Conservation (phyloP, 129 eudicot genomes). For the Saussurea involucrata region DNA sequence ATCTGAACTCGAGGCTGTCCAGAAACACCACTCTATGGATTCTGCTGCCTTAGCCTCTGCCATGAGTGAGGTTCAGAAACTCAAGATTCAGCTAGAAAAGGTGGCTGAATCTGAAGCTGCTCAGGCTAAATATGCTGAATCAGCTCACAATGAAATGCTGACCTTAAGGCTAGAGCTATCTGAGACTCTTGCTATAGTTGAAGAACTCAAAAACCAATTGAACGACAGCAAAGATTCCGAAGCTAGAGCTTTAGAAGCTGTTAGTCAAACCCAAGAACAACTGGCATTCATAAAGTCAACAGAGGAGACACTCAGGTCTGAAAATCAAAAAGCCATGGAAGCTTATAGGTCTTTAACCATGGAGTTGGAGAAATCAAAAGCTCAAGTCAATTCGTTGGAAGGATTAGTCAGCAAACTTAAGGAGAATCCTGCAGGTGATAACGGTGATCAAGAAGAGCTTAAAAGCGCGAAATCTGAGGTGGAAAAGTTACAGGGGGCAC, state of each 20-base stretch:
- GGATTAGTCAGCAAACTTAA: conserved; percentile 44
- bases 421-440: conserved; percentile 18
- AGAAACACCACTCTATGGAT: conserved; percentile 83
- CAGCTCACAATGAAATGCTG: conserved; percentile 59
- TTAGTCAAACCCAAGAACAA: conserved; percentile 41
- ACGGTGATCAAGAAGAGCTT: conserved; percentile 35
- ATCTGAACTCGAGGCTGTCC: conserved; percentile 90
- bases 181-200: conserved; percentile 54
- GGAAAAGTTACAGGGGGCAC: conserved; percentile 45
- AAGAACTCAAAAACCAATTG: conserved; percentile 52
- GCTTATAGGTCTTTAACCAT: conserved; percentile 43
- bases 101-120: conserved; percentile 66
- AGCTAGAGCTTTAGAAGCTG: conserved; percentile 48
- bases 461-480: conserved; percentile 41
- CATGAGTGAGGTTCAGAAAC: conserved; percentile 69
- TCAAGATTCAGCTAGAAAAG: conserved; percentile 60
- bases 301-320: conserved; percentile 46
- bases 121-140: conserved; percentile 60
- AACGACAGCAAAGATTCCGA: conserved; percentile 69
- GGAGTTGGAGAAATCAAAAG: conserved; percentile 64
- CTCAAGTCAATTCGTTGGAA: conserved; percentile 49
- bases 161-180: conserved; percentile 58
- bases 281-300: conserved; percentile 45
- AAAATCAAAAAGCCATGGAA: conserved; percentile 47
- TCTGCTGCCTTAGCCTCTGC: conserved; percentile 73